These are phyloP conservation scores for Metschnikowia gelsemii DNA, from an alignment of 805 yeast species.

Conservation along the genomic window DNA sequence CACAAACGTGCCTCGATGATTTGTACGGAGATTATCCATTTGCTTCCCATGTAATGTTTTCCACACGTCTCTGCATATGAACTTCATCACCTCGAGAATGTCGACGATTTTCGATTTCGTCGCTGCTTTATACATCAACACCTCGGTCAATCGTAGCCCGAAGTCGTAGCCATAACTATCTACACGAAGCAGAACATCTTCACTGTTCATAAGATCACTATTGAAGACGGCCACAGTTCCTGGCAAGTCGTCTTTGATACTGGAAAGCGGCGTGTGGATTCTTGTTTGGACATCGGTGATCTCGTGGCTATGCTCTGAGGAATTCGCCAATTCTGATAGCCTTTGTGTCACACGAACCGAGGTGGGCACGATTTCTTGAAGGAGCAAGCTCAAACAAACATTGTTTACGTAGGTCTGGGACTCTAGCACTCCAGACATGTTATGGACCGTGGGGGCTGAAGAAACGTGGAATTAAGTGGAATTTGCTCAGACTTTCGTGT, in stretches of 20 bases:
- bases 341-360: constrained; percentile 61
- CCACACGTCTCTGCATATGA: constrained; percentile 93
- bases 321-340: constrained; percentile 24
- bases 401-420: constrained; percentile 46
- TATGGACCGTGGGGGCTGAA: not conserved
- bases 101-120: constrained; percentile 52
- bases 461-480: not conserved
- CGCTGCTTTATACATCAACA: constrained; percentile 43
- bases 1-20: constrained; percentile 84
- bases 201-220: constrained; percentile 35
- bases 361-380: constrained; percentile 76
- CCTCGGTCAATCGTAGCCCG: constrained; percentile 57
- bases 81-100: constrained; percentile 81
- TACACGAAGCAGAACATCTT: constrained; percentile 56
- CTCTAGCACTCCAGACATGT: constrained; percentile 15
- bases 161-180: constrained; percentile 71
- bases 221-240: constrained; percentile 46
- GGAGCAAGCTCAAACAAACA: constrained; percentile 57
- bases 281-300: constrained; percentile 23
- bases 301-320: not conserved
- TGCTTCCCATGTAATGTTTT: constrained; percentile 74
- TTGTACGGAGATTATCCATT: constrained; percentile 88
- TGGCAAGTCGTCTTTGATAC: constrained; percentile 34
- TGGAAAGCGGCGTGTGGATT: constrained; percentile 29
- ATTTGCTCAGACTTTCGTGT: too few relatives aligned